Conservation (phyloP, 2,329 filamentous ascomycete genomes). For the Geosmithia morbida region DNA sequence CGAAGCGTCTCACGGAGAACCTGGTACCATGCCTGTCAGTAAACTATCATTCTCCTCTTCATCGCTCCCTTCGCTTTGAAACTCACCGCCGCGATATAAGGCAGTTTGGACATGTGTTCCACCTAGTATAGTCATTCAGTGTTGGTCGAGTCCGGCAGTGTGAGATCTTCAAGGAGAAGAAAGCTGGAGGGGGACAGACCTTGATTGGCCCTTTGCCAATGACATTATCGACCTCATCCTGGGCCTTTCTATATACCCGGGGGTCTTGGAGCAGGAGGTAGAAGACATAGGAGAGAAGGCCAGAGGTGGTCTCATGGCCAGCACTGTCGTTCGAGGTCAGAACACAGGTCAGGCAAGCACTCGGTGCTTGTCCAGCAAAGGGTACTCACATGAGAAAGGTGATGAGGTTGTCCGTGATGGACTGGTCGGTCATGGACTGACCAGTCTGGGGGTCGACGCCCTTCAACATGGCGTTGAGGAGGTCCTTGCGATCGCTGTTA, state of each 20-base stretch:
- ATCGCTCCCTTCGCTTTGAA: no score
- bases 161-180: no score
- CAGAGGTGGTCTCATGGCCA: constrained; percentile 51
- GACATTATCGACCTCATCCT: constrained; percentile 46
- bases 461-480: constrained; percentile 52
- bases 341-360: no score
- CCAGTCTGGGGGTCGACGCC: constrained; percentile 51
- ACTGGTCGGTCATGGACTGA: constrained; percentile 39
- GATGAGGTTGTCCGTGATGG: constrained; percentile 52
- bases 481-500: constrained; percentile 43
- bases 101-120: constrained; percentile 45
- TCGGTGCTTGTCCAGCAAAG: background rate
- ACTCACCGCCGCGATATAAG: constrained; percentile 40
- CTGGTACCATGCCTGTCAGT: background rate
- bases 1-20: constrained; percentile 39
- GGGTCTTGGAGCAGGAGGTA: constrained; percentile 47
- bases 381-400: constrained; percentile 41
- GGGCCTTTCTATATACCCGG: constrained; percentile 37
- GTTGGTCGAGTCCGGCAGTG: no score
- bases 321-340: constrained; percentile 14
- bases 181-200: no score
- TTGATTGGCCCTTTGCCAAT: constrained; percentile 36
- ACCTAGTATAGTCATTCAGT: constrained; percentile 17
- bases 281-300: constrained; percentile 45
- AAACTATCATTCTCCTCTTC: no score